Conservation (phyloP, 2,329 filamentous ascomycete species). For the Hirsutella minnesotensis region DNA sequence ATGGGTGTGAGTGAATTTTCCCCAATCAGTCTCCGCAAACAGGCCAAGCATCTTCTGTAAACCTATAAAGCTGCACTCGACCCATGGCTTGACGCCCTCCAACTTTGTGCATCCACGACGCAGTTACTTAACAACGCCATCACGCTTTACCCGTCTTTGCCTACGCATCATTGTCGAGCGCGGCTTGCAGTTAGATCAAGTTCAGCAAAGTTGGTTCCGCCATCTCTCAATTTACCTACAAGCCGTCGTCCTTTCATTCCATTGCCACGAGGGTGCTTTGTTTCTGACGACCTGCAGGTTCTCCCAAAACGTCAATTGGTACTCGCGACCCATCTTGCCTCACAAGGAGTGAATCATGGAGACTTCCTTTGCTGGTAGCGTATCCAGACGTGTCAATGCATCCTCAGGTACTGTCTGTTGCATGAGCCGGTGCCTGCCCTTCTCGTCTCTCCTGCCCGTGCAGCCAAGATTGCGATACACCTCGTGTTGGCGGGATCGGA, state of each 20-base stretch:
- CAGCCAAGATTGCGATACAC: not conserved
- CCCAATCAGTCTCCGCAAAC: not conserved
- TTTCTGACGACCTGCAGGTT: constrained; percentile 1
- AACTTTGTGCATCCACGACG: no score
- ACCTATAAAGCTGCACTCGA: no score
- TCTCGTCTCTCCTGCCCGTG: constrained; percentile 1
- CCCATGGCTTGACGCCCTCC: no score
- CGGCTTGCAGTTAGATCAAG: no score
- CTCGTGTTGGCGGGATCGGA: not conserved
- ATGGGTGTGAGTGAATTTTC: not conserved
- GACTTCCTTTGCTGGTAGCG: constrained; percentile 20
- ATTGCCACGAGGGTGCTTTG: not conserved
- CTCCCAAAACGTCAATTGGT: constrained; percentile 11
- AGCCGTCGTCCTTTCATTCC: no score
- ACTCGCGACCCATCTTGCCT: constrained; percentile 11
- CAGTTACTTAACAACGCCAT: no score
- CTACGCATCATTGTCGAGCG: no score
- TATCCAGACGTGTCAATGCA: constrained; percentile 24
- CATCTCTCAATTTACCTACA: no score
- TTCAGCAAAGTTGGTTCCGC: no score
- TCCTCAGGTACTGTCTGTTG: constrained; percentile 34
- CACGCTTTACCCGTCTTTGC: no score
- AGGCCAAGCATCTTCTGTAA: no score
- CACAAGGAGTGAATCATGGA: constrained; percentile 16
- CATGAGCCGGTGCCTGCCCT: constrained; percentile 50